Base-by-base conservation (phyloP, 371 early-diverging fungal genomes). In the Mortierella sp. region DNA sequence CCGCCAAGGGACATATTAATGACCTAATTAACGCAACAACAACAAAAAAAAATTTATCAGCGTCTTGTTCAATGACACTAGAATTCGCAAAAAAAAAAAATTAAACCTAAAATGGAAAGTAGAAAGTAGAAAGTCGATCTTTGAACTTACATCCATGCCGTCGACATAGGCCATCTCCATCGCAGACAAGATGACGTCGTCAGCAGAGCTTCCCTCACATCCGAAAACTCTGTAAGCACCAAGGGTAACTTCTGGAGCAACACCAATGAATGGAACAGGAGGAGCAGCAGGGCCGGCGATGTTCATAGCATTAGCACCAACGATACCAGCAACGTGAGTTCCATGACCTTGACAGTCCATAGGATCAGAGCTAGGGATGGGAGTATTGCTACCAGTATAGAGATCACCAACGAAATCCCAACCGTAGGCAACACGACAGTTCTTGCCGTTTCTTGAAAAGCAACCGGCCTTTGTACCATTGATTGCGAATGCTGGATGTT, bases 1-100 rank as follows among this genome's bases (percentile, higher is more conserved):
- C 75, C 86, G 22, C 94, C 94, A 51, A 93, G 66, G 42, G 91
- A 91, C 84, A 94, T 74, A 80, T 87, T 92, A 71, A 90, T 87
- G 43, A 90, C 74, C 78, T 77, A 77, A 40, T 23, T 29, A 35
- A 29, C 26, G 26, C 2, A 43, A 17, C 10, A 19, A 40, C 13
- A 43, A 22, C 17, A 26, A 0, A 28, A 6, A 47, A 31, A 34
- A 23, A 54, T 57, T 12, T 2, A 57, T 26, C 7, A 32, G 7
- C 45, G 28, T 12, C 4, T 9, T n/a, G 9, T 29, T 22, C n/a
- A 26, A 2, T n/a, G 34, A 22, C 29, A 56, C n/a, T 13, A 3
- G 28, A n/a, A n/a, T n/a, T n/a, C n/a, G n/a, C n/a, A n/a, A n/a
- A n/a, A n/a, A n/a, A n/a, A n/a, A n/a, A n/a, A n/a, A n/a, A n/a